Evolutionary conservation across 495 filamentous ascomycete species (phyloP).

Genomic region (Immersiella caudata): DNA sequence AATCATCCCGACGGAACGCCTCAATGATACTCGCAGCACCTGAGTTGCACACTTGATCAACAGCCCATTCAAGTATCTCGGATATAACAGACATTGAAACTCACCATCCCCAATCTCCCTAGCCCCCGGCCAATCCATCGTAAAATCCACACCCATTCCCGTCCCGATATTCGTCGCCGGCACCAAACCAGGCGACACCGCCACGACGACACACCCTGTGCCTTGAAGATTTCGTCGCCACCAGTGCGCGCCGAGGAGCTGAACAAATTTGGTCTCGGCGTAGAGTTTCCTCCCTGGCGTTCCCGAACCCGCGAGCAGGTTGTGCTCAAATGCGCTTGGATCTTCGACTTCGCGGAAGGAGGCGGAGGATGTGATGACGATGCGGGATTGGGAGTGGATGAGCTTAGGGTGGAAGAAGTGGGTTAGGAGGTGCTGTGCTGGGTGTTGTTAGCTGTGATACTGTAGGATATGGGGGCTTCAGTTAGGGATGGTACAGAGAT

Average conservation of each 20-base stretch:
- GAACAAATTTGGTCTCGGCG: constrained; percentile 45
- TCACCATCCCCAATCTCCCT: constrained; percentile 44
- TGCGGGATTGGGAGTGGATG: constrained; percentile 43
- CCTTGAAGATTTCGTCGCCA: constrained; percentile 49
- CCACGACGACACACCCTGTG: constrained; percentile 40
- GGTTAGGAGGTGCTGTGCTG: no score
- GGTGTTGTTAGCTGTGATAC: no score
- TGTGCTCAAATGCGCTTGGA: constrained; percentile 34
- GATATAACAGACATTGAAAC: constrained; percentile 13
- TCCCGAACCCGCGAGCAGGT: constrained; percentile 38
- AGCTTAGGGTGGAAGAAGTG: no score
- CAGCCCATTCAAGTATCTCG: constrained; percentile 2
- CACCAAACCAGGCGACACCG: constrained; percentile 50
- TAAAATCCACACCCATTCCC: constrained; percentile 22
- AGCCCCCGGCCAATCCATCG: constrained; percentile 38
- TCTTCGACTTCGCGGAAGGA: constrained; percentile 37
- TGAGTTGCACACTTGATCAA: constrained; percentile 15
- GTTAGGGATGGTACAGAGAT: no score
- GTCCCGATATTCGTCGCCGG: constrained; percentile 40
- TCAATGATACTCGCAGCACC: constrained; percentile 46
- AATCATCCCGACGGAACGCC: constrained; percentile 45
- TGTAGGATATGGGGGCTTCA: no score
- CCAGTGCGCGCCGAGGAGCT: constrained; percentile 51
- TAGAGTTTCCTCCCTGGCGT: constrained; percentile 32
- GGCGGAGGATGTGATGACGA: constrained; percentile 47